Base-by-base conservation (phyloP, 2,329 filamentous ascomycete species). In the Madurella fahalii region DNA sequence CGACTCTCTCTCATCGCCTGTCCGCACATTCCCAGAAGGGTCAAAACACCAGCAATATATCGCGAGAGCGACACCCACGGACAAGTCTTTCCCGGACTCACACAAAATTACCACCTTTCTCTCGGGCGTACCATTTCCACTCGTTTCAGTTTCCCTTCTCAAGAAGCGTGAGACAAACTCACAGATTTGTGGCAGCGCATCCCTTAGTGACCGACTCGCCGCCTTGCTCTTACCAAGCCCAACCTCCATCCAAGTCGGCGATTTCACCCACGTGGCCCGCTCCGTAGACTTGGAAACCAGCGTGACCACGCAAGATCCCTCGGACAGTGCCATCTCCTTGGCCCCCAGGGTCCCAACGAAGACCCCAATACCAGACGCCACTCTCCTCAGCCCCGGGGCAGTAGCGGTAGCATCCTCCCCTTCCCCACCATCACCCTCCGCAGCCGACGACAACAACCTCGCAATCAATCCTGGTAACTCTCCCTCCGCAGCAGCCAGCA, bases 131-230 rank as follows among this genome's bases (percentile, higher is more conserved):
- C 17, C 39, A 2, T 44, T 16, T 30, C n/a, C 31, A n/a, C 20
- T 15, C 50, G n/a, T 12, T 44, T 53, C 8, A 13, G 49, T 25
- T 37, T 39, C 31, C 32, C 32, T 43, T 7, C 34, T 48, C 11
- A 82, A 59, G 52, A 71, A 77, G 0, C 53, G 62, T 5, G 69
- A 64, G 1, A 80, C 76, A 66, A 89, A 88, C 2, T 71, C 66
- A 57, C 78, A 78, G 15, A 94, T 80, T 15, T 75, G 77, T 1
- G 81, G 77, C 3, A 97, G 74, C 9, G 88, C 84, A 13, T 79
- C 74, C 9, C 93, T 84, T n/a, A 97, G 76, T 61, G 89, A 85
- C n/a, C 91, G 84, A 65, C 89, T 92, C 0, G 90, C 93, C 4
- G 85, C 70, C 71, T 96, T 96, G 39, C 83, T 83, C 47, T 82